Base-by-base conservation (phyloP, 2,329 filamentous ascomycete species). In the Colletotrichum euphorbiae region DNA sequence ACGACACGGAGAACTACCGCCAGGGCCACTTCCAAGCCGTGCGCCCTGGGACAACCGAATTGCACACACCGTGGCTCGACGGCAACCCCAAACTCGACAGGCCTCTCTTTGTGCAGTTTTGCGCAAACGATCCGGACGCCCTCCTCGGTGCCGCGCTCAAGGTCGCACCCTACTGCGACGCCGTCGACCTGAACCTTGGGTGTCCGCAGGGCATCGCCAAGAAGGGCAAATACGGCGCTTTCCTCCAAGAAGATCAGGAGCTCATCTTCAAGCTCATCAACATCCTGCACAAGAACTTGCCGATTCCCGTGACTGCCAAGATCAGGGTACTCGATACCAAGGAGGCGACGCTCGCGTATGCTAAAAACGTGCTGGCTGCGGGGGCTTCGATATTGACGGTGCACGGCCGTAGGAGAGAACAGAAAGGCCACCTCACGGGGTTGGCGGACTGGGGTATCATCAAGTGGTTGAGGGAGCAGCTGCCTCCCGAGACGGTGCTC, bases 61-160 rank as follows among this genome's bases (percentile, higher is more conserved):
- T 62, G 28, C 38, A 31, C 62, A 6, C 54, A 69, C 79, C 80
- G 6, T 92, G 89, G 79, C 90, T 98, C 28, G 96, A 99, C 80
- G 96, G 96, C 48, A 95, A 98, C 78, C 92, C 94, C 0, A 76
- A 84, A 13, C 83, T 94, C 68, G 96, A 99, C 79, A 88, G 96
- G 6, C 96, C 96, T 0, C 88, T 98, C 9, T 94, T 98, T 74
- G 95, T 98, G 3, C 96, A 99, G 76, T 99, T 99, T 80, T 99
- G 96, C 84, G 92, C 93, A 70, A 97, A 96, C 79, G 90, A 96
- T 69, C 89, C 93, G 0, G 86, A 91, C n/a, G 89, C 91, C 60
- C 85, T 97, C 19, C 88, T 98, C 54, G 85, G 86, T 31, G 94
- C 96, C 0, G 96, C 95, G 0, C 86, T 87, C 71, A 85, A 90